These are phyloP conservation scores for Daedaleopsis nitida DNA, from an alignment of 768 basidiomycete genomes.

Conservation along the genomic window DNA sequence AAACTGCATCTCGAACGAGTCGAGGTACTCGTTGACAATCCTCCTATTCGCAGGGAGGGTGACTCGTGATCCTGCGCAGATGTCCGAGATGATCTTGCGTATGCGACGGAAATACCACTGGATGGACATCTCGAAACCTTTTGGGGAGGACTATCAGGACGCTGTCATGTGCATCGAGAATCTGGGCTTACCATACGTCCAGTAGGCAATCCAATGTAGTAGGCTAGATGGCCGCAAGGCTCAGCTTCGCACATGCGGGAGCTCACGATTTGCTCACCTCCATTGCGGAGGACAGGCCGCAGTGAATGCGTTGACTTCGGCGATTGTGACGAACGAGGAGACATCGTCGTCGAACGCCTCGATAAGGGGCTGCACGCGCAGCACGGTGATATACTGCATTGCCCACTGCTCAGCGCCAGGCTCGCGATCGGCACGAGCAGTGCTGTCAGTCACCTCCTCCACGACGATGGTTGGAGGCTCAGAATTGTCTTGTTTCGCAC, in stretches of 20 bases:
- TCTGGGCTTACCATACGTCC: conserved; percentile 32
- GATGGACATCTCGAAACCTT: conserved; percentile 21
- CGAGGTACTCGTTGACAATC: conserved; percentile 28
- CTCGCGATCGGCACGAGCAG: neutral
- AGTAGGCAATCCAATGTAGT: conserved; percentile 34
- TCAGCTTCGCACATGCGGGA: neutral
- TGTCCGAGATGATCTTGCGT: conserved; percentile 7
- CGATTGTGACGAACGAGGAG: conserved; percentile 36
- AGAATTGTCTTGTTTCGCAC: too few species aligned
- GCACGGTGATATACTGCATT: conserved; percentile 31
- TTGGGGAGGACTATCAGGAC: neutral
- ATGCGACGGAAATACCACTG: conserved; percentile 23
- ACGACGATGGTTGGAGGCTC: neutral
- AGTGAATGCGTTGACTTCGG: conserved; percentile 37
- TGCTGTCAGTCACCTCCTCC: neutral
- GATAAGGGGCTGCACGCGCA: conserved; percentile 32
- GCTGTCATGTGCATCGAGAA: neutral
- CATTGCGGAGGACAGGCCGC: conserved; percentile 30
- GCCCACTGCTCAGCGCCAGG: conserved; percentile 26
- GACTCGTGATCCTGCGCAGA: neutral
- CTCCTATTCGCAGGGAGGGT: conserved; percentile 22
- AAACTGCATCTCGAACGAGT: neutral
- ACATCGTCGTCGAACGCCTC: conserved; percentile 44
- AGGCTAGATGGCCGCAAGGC: conserved; percentile 19
- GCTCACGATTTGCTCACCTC: conserved; percentile 17